Evolutionary conservation across 345 rosid species (phyloP).

Genomic region (Angophora floribunda): DNA sequence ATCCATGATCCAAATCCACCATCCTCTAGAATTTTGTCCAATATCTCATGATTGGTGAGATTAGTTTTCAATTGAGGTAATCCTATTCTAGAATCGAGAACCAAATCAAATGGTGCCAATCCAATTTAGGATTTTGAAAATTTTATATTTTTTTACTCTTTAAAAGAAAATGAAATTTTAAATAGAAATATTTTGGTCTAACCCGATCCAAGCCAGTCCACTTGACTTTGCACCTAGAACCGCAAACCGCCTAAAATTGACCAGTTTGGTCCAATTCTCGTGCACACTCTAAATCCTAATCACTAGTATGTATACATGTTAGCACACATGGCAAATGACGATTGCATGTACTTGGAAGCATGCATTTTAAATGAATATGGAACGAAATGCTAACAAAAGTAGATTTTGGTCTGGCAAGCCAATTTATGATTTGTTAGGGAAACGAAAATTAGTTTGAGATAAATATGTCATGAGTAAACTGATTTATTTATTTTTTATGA

Average conservation of each 20-base stretch:
- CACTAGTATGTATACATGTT: not conserved
- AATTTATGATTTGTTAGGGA: not conserved
- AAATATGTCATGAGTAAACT: not conserved
- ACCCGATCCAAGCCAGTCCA: rapidly evolving
- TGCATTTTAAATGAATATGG: not conserved
- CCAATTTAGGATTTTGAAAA: rapidly evolving
- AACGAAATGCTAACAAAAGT: rapidly evolving
- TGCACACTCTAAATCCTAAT: not conserved
- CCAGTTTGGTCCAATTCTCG: rapidly evolving
- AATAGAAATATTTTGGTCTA: too few species aligned
- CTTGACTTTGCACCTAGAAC: too few species aligned
- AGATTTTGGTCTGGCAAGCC: not conserved
- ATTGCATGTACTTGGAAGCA: rapidly evolving
- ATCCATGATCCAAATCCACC: rapidly evolving
- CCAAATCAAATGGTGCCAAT: not conserved
- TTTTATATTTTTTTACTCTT: not conserved
- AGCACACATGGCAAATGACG: not conserved
- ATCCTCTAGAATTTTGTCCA: rapidly evolving
- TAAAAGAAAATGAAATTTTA: too few species aligned
- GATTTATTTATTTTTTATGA: not conserved
- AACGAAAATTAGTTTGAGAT: not conserved
- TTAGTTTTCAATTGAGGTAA: too few species aligned
- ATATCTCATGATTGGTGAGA: not conserved
- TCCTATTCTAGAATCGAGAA: not conserved
- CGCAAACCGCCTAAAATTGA: rapidly evolving